A percentile compares a stretch with the other conserved stretches of the same genome.
Evolutionary conservation across 495 filamentous ascomycete species (phyloP).

Genomic region (Neurospora sp.): DNA sequence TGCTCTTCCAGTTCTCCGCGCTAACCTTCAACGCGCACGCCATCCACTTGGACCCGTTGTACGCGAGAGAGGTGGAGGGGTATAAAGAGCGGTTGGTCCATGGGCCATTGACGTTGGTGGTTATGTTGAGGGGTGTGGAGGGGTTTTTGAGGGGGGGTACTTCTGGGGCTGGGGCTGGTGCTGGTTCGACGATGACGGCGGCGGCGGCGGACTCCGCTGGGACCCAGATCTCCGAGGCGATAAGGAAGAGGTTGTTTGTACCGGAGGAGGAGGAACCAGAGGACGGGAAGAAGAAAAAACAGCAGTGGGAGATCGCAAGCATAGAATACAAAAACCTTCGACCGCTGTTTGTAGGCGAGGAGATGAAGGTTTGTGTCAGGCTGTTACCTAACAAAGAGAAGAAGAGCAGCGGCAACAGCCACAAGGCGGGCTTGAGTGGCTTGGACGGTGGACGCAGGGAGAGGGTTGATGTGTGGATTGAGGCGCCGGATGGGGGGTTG

Average conservation of each 20-base stretch:
- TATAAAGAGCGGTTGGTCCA: slow-evolving; percentile 70
- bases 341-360: slow-evolving; percentile 65
- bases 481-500: slow-evolving; percentile 45
- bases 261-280: neutral
- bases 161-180: neutral
- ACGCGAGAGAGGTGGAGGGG: slow-evolving; percentile 60
- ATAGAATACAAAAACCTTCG: slow-evolving; percentile 78
- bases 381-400: slow-evolving; percentile 14
- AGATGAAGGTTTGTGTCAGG: slow-evolving; percentile 48
- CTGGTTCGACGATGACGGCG: neutral
- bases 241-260: neutral
- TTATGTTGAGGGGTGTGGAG: slow-evolving; percentile 59
- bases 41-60: slow-evolving; percentile 72
- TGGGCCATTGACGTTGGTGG: slow-evolving; percentile 67
- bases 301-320: slow-evolving; percentile 23
- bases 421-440: slow-evolving; percentile 1
- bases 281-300: slow-evolving; percentile 5
- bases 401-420: neutral
- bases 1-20: slow-evolving; percentile 79
- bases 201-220: neutral
- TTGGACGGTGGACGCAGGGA: neutral
- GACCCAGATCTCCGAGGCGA: neutral
- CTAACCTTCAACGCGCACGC: slow-evolving; percentile 78
- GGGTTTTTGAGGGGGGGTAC: neutral
- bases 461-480: slow-evolving; percentile 58